These are phyloP conservation scores for Linum lewisii DNA, from an alignment of 345 rosid genomes.

Conservation along the genomic window DNA sequence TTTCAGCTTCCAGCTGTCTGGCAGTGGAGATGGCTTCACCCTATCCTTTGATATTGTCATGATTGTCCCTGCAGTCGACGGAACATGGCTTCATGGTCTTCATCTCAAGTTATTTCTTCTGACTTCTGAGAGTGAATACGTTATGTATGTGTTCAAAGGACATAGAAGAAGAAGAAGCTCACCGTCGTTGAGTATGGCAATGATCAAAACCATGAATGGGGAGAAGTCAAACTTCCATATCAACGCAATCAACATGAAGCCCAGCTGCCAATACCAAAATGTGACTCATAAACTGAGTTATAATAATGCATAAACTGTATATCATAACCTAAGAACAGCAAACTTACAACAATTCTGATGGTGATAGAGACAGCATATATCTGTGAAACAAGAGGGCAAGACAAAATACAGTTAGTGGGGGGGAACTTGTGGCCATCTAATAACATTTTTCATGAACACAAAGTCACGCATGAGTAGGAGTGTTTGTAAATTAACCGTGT, in stretches of 20 bases:
- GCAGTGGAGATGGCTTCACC: conserved; percentile 81
- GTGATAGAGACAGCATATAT: conserved; percentile 93
- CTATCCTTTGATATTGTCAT: conserved; percentile 87
- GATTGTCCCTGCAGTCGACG: conserved; percentile 49
- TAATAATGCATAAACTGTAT: neutral
- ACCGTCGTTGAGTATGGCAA: conserved; percentile 89
- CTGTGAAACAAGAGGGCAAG: conserved; percentile 27
- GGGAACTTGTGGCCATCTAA: neutral
- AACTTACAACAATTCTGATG: conserved; percentile 82
- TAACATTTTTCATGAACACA: no score
- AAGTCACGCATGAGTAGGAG: conserved; percentile 1
- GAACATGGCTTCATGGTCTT: conserved; percentile 9
- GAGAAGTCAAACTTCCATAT: conserved; percentile 84
- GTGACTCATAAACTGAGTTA: neutral
- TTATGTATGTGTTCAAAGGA: neutral
- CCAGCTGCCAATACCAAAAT: conserved; percentile 43
- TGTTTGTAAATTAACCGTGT: conserved; percentile 47
- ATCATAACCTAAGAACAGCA: neutral
- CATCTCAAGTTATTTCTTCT: neutral
- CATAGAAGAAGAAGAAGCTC: conserved; percentile 13
- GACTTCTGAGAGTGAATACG: neutral
- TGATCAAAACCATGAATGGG: conserved; percentile 87
- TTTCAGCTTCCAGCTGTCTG: conserved; percentile 85
- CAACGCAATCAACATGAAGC: conserved; percentile 80
- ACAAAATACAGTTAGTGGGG: conserved; percentile 10